Conservation (phyloP, 2,329 filamentous ascomycete genomes). For the Chlorencoelia australis region DNA sequence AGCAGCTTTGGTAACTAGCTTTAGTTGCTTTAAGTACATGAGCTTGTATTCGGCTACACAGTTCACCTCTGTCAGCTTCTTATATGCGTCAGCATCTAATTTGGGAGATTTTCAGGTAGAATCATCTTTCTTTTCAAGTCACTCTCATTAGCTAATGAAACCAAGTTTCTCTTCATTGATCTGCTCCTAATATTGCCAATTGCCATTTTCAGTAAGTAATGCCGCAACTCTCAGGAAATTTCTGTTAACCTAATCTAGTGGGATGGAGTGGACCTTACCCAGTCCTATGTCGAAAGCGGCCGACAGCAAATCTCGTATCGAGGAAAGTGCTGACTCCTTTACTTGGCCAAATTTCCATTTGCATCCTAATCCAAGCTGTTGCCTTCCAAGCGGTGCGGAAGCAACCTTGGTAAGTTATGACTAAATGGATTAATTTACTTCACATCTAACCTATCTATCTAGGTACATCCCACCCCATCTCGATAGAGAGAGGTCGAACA, state of each 20-base stretch:
- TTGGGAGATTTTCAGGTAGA: slow-evolving; percentile 82
- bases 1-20: slow-evolving; percentile 92
- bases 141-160: slow-evolving; percentile 4
- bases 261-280: slow-evolving; percentile 86
- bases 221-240: no score
- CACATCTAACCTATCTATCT: background rate
- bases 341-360: slow-evolving; percentile 78
- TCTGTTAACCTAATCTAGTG: slow-evolving; percentile 71
- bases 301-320: slow-evolving; percentile 84
- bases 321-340: slow-evolving; percentile 85
- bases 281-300: slow-evolving; percentile 69
- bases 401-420: slow-evolving; percentile 61
- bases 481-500: slow-evolving; percentile 70
- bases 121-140: background rate
- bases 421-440: background rate
- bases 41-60: slow-evolving; percentile 98
- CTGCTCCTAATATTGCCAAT: slow-evolving; percentile 87
- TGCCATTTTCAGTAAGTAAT: slow-evolving; percentile 77
- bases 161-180: slow-evolving; percentile 84
- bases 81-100: slow-evolving; percentile 89
- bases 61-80: slow-evolving; percentile 92
- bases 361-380: slow-evolving; percentile 64
- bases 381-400: slow-evolving; percentile 64
- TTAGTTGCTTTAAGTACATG: slow-evolving; percentile 99
- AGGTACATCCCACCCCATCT: slow-evolving; percentile 73